A percentile compares a stretch with the other conserved stretches of the same genome.
phyloP scores from a whole-genome alignment of 371 early-diverging fungal species.

The Synchytrium microbalum region DNA sequence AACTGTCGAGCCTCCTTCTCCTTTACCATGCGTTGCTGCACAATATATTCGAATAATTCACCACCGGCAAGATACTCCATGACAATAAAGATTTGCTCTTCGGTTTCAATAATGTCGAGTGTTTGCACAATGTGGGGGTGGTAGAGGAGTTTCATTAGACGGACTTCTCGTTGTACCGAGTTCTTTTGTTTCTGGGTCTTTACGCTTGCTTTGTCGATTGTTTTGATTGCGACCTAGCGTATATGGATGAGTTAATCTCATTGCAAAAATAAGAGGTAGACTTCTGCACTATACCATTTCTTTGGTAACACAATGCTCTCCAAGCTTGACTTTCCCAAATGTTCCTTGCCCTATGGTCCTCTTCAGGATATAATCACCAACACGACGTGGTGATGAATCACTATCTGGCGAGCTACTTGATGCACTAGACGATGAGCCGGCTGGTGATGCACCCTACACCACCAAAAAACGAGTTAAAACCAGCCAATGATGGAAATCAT shows the following conservation, averaged over 20 bases:
- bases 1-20: conserved; percentile 45
- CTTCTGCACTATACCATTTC: conserved; percentile 18
- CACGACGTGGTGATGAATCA: too few species aligned
- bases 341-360: conserved; percentile 72
- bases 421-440: too few species aligned
- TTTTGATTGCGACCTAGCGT: conserved; percentile 46
- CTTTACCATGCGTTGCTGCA: conserved; percentile 26
- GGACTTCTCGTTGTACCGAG: conserved; percentile 54
- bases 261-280: neutral
- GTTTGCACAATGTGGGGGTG: conserved; percentile 52
- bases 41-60: conserved; percentile 50
- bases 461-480: too few species aligned
- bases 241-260: conserved; percentile 24
- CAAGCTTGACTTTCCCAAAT: conserved; percentile 76
- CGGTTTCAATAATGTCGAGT: conserved; percentile 43
- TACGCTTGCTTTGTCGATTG: conserved; percentile 45
- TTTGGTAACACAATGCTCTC: conserved; percentile 47
- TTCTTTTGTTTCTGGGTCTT: conserved; percentile 46
- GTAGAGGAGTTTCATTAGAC: conserved; percentile 41
- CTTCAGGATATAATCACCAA: conserved; percentile 33
- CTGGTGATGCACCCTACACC: too few species aligned
- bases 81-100: conserved; percentile 40
- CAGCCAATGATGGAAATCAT: too few species aligned
- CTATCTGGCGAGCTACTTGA: too few species aligned
- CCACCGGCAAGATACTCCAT: conserved; percentile 51